Evolutionary conservation across 2,329 filamentous ascomycete species (phyloP).

Genomic region (Colletotrichum neosansevieriae): DNA sequence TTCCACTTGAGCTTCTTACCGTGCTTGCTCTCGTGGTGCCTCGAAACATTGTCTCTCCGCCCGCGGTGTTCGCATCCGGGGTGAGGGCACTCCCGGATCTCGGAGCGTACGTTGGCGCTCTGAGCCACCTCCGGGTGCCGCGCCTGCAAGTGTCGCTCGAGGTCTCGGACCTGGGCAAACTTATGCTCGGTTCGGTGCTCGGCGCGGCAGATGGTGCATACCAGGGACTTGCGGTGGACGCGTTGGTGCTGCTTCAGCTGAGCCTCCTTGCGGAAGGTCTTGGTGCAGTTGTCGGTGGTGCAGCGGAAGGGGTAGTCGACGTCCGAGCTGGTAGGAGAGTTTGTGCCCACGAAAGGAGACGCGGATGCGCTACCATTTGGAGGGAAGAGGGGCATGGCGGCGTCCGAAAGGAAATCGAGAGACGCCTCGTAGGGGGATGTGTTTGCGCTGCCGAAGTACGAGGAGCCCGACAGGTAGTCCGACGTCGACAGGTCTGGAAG

Average conservation of each 20-base stretch:
- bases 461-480: conserved; percentile 33
- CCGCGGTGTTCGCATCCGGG: conserved; percentile 40
- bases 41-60: conserved; percentile 41
- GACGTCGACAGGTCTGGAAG: conserved; percentile 33
- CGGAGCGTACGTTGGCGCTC: conserved; percentile 38
- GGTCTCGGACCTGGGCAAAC: conserved; percentile 42
- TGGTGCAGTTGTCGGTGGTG: conserved; percentile 38
- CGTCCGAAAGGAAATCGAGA: conserved; percentile 34
- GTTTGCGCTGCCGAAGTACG: conserved; percentile 32
- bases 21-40: conserved; percentile 42
- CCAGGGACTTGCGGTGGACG: conserved; percentile 41
- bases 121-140: conserved; percentile 38
- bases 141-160: conserved; percentile 42
- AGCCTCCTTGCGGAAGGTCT: conserved; percentile 41
- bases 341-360: conserved; percentile 18
- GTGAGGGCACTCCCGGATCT: conserved; percentile 39
- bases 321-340: conserved; percentile 25
- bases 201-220: conserved; percentile 39
- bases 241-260: conserved; percentile 42
- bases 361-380: conserved; percentile 13
- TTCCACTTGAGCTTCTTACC: conserved; percentile 41
- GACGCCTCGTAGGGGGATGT: conserved; percentile 33
- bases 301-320: conserved; percentile 32
- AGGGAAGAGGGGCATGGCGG: not conserved
- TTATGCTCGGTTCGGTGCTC: conserved; percentile 39